phyloP scores from a whole-genome alignment of 257 asterid species.

The Perilla frutescens region DNA sequence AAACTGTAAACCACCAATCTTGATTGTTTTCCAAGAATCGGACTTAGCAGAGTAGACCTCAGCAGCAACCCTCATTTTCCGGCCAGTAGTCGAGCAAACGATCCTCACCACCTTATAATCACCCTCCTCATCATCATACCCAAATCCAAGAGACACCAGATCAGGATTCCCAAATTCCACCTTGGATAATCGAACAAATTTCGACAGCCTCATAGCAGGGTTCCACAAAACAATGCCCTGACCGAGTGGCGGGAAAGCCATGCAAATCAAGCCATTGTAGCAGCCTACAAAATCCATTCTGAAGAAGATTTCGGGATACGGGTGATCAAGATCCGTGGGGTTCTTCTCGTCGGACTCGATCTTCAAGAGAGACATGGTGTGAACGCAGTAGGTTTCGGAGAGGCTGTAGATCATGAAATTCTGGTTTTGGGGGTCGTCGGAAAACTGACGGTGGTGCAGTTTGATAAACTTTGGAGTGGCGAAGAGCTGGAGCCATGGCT shows the following conservation, averaged over 20 bases:
- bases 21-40: slow-evolving; percentile 21
- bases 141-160: slow-evolving; percentile 24
- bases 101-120: slow-evolving; percentile 34
- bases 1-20: background rate
- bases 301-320: too few relatives aligned
- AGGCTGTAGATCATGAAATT: background rate
- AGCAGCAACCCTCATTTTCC: background rate
- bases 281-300: background rate
- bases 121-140: slow-evolving; percentile 1
- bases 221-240: slow-evolving; percentile 17
- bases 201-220: slow-evolving; percentile 20
- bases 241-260: background rate
- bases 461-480: background rate
- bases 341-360: background rate
- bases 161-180: background rate
- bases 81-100: background rate
- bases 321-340: background rate
- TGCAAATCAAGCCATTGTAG: slow-evolving; percentile 3
- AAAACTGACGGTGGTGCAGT: too few relatives aligned
- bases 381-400: background rate
- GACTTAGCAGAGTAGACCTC: slow-evolving; percentile 17
- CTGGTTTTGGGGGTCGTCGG: background rate
- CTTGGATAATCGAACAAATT: background rate
- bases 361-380: slow-evolving; percentile 3
- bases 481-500: slow-evolving; percentile 18